A percentile compares a stretch with the other conserved stretches of the same genome.
Conservation (phyloP, 176 grass and related monocot species). For the Eremochloa ophiuroides region DNA sequence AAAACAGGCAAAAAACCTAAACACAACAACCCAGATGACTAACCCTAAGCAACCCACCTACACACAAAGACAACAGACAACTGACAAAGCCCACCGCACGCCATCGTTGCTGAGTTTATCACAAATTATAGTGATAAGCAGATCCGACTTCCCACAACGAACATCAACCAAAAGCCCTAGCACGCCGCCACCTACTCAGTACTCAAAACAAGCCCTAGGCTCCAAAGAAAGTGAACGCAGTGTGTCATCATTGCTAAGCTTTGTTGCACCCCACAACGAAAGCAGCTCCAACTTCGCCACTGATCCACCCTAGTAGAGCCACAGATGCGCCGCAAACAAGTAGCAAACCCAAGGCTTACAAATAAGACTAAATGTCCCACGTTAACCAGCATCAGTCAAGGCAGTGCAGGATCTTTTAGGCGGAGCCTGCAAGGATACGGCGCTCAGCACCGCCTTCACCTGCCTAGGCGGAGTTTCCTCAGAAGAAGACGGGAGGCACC, state of each 20-base stretch:
- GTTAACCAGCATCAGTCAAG: neutral
- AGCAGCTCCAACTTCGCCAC: neutral
- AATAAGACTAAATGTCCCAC: neutral
- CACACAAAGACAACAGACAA: neutral
- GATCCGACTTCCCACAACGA: neutral
- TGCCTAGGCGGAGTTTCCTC: neutral
- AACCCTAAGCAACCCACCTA: neutral
- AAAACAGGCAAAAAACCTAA: neutral
- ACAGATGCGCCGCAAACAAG: neutral
- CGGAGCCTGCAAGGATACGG: neutral
- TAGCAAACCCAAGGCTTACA: neutral
- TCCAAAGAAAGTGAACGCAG: neutral
- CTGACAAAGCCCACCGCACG: neutral
- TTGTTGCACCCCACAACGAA: neutral
- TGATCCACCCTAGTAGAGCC: neutral
- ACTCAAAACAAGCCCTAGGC: neutral
- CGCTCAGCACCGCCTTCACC: neutral
- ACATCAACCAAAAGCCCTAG: neutral
- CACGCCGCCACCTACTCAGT: neutral
- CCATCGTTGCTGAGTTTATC: neutral
- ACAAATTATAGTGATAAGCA: neutral
- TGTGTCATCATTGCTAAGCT: neutral
- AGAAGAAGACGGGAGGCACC: neutral
- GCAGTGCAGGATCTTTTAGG: neutral
- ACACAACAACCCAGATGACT: neutral